Evolutionary conservation across 164 flowering plant genomes (phyloP).

Genomic region (Platanus orientalis): DNA sequence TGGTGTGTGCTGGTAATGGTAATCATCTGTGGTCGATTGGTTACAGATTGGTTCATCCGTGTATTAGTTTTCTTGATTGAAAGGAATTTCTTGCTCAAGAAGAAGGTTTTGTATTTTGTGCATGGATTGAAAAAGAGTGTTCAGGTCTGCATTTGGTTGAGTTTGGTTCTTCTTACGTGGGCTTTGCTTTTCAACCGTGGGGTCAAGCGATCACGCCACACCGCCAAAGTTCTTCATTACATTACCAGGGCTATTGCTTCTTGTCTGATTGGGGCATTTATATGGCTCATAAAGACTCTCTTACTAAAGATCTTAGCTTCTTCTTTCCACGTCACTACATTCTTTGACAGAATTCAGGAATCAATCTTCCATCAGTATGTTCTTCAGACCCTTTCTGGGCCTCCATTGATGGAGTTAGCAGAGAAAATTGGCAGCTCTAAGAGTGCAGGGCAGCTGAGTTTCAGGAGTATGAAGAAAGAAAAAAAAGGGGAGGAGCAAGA

Average conservation of each 20-base stretch:
- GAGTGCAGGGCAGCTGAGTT: constrained; percentile 44
- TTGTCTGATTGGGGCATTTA: constrained; percentile 47
- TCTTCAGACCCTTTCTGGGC: constrained; percentile 66
- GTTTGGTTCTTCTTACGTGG: constrained; percentile 66
- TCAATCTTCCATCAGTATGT: constrained; percentile 74
- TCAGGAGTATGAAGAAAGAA: constrained; percentile 31
- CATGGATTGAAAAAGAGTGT: constrained; percentile 61
- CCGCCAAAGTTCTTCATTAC: constrained; percentile 32
- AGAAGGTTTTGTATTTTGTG: constrained; percentile 74
- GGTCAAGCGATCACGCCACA: constrained; percentile 30
- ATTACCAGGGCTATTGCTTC: constrained; percentile 51
- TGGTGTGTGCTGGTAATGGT: constrained; percentile 69
- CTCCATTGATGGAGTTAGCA: constrained; percentile 52
- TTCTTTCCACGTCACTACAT: constrained; percentile 58
- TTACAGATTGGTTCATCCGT: constrained; percentile 56
- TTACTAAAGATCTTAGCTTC: constrained; percentile 64
- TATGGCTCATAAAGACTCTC: constrained; percentile 71
- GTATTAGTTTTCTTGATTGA: constrained; percentile 63
- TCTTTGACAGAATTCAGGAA: constrained; percentile 86
- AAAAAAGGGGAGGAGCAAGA: constrained; percentile 37
- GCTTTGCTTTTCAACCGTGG: constrained; percentile 51
- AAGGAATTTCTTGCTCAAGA: constrained; percentile 56
- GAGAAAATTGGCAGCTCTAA: constrained; percentile 23
- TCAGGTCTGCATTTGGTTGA: constrained; percentile 58
- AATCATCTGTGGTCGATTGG: constrained; percentile 56